phyloP scores from a whole-genome alignment of 1,139 yeast species.

The Groenewaldozyma sp. region DNA sequence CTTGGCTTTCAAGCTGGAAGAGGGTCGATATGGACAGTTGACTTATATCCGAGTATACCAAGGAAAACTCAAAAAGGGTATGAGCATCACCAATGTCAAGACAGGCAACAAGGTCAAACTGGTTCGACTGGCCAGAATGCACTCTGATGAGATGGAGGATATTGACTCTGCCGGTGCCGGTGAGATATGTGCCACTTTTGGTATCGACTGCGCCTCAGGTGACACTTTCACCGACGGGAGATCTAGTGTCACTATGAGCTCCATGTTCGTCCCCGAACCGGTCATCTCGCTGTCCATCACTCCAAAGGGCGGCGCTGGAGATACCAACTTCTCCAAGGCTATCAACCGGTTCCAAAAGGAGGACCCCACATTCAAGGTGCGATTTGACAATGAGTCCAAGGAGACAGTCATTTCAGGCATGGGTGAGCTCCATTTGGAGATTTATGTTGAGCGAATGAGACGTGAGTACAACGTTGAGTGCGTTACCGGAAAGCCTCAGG shows the following conservation, averaged over 20 bases:
- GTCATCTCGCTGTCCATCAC: slow-evolving; percentile 87
- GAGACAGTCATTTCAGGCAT: slow-evolving; percentile 96
- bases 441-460: slow-evolving; percentile 94
- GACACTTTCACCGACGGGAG: slow-evolving; percentile 86
- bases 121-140: slow-evolving; percentile 96
- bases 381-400: slow-evolving; percentile 82
- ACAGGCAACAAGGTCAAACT: slow-evolving; percentile 91
- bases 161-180: slow-evolving; percentile 95
- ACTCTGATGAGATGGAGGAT: slow-evolving; percentile 97
- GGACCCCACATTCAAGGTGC: slow-evolving; percentile 96
- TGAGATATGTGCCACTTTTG: slow-evolving; percentile 98
- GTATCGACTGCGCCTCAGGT: slow-evolving; percentile 99
- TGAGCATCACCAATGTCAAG: slow-evolving; percentile 79
- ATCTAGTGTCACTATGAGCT: slow-evolving; percentile 72
- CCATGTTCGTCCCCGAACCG: slow-evolving; percentile 98
- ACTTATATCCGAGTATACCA: slow-evolving; percentile 96
- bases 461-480: slow-evolving; percentile 97
- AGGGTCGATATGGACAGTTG: slow-evolving; percentile 95
- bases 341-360: slow-evolving; percentile 96
- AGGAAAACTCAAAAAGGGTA: slow-evolving; percentile 87
- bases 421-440: slow-evolving; percentile 97
- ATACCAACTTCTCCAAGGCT: slow-evolving; percentile 89
- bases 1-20: slow-evolving; percentile 94
- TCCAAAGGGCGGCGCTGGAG: slow-evolving; percentile 81
- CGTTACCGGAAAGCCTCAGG: slow-evolving; percentile 95